Evolutionary conservation across 164 flowering plant genomes (phyloP), one percentile per base, ranked within the genome.

Genomic region (Dillenia suffruticosa): DNA sequence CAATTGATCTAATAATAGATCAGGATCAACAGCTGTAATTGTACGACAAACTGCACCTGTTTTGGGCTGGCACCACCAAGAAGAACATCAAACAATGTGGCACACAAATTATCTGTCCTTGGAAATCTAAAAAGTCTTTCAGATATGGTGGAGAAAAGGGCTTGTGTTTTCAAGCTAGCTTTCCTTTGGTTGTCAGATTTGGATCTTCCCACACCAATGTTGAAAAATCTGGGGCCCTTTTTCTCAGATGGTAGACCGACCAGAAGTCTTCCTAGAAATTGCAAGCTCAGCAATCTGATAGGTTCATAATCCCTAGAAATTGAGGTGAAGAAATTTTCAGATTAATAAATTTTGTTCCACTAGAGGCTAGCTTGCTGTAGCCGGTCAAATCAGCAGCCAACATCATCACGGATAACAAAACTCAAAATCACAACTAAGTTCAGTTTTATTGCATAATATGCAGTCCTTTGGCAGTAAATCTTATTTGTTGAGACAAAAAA

Each of bases 41-140:
- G 40, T 32, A 32, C 7, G 7, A 32, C 6, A 32, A 32, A 32
- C 40, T 32, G 40, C 46, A 95, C 99, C 99, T 95, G 99, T 77
- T 87, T 95, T 54, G 99, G 97, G 67, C 99, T 95, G 65, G 99
- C 98, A 68, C 99, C 98, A 69, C 99, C 99, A 71, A 95, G 98
- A 69, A 95, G 99, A 60, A 84, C 96, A 80, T 95, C 99, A 81
- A 95, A 95, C 69, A 95, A 73, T 32, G 96, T 79, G 5, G 96
- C 99, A 77, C 88, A 85, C 52, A 95, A 76, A 74, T 73, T 65
- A 54, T 95, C 98, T 56, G 98, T 88, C 73, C 62, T 87, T 46
- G 89, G 91, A 74, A 82, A 95, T 76, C 73, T 77, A 67, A 95
- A 92, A 12, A 95, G 79, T 65, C 97, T 81, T 63, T 95, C 94